Evolutionary conservation across 495 filamentous ascomycete genomes (phyloP), one percentile per base, ranked within the genome.

Genomic region (Annulohypoxylon bovei): DNA sequence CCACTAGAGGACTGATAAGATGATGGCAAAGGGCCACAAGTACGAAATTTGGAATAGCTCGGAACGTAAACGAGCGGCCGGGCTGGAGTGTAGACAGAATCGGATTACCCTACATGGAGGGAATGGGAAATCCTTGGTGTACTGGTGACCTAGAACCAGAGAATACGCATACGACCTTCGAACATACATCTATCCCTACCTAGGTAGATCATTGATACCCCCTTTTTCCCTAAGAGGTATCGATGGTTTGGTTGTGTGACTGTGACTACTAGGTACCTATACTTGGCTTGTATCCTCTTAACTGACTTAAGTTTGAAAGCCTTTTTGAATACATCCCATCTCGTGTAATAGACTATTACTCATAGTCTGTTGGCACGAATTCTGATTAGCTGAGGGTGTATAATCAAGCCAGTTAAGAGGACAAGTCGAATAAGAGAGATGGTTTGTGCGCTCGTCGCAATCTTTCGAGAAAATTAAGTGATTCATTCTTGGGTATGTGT

Each of bases 151-250:
- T 62, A 62, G 25, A 56, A 55, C 28, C 53, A 4, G 22, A 27
- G 46, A 27, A 56, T 55, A 37, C 14, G 18, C 27, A n/a, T 44
- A 30, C 16, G 7, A 32, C 25, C 20, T 47, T 53, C 7, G 49
- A 37, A 57, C 32, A 20, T 60, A 50, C 49, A 16, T 32, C 9
- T 56, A 62, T 23, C 54, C 65, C 65, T 67, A 67, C 65, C 65
- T 67, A 67, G 16, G 16, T 42, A 33, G 30, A 28, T 49, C 33
- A 63, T 42, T 44, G 60, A 63, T 63, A 63, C 60, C 59, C 46
- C 46, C 1, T 50, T 50, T 50, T 28, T 3, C 23, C n/a, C 33
- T 37, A 37, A 18, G 0, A 46, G 18, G 9, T 20, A 2, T 22
- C 8, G 40, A 46, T 46, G 16, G 18, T 46, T 22, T 46, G 40